Evolutionary conservation across 2,329 filamentous ascomycete species (phyloP).

Genomic region (Xylariaceae sp.): DNA sequence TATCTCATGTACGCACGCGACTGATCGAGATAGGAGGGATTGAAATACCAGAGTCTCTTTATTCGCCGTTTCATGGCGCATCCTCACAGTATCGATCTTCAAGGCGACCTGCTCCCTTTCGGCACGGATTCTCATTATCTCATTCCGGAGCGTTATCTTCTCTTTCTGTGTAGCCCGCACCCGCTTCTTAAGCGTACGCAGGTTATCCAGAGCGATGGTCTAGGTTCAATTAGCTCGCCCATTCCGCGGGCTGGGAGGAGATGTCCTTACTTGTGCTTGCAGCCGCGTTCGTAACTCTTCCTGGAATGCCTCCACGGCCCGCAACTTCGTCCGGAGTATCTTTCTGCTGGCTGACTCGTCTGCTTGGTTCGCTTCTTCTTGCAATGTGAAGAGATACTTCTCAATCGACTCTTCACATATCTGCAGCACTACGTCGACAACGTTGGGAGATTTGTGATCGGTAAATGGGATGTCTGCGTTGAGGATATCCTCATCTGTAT

Average conservation of each 20-base stretch:
- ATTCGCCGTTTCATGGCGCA: constrained; percentile 51
- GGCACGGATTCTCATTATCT: constrained; percentile 53
- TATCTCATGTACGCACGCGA: neutral
- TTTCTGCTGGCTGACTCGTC: constrained; percentile 44
- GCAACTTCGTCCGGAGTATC: constrained; percentile 50
- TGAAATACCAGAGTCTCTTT: constrained; percentile 44
- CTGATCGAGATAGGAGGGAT: neutral
- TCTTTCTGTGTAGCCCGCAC: constrained; percentile 53
- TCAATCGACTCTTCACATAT: constrained; percentile 56
- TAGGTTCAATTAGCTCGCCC: constrained; percentile 21
- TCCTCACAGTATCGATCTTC: constrained; percentile 57
- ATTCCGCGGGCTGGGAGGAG: neutral
- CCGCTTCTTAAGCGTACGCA: constrained; percentile 52
- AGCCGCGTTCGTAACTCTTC: constrained; percentile 52
- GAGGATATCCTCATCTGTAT: constrained; percentile 38
- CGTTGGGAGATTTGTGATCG: constrained; percentile 51
- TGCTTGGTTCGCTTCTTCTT: constrained; percentile 39
- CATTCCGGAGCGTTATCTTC: constrained; percentile 51
- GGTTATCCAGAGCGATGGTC: constrained; percentile 56
- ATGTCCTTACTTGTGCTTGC: constrained; percentile 51
- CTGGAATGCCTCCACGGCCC: constrained; percentile 53
- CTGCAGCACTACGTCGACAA: constrained; percentile 56
- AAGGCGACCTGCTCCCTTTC: constrained; percentile 59
- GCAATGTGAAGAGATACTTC: constrained; percentile 43
- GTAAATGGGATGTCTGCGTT: constrained; percentile 49